Evolutionary conservation across 176 grass and related monocot species (phyloP), one percentile per base, ranked within the genome.

Genomic region (Phoenix roebelenii): DNA sequence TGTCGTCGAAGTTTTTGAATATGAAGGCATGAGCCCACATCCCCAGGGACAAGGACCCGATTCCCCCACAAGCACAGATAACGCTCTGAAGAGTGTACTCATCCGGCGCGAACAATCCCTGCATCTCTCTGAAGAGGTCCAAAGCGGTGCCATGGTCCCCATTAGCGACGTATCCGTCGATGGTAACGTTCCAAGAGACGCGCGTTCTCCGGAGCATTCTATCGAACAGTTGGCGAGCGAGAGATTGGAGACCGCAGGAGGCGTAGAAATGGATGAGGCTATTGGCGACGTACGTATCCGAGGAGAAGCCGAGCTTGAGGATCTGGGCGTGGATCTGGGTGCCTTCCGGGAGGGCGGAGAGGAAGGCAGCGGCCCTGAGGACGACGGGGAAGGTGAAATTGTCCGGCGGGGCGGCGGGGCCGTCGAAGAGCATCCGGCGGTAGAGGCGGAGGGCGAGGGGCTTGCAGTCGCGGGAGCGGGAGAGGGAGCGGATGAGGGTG

Each of bases 231-330:
- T 64, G 58, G 58, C 80, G 63, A 16, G 84, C 72, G 28, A 44
- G 68, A 1, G 0, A 15, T 3, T 78, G 68, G 72, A 54, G 66
- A 54, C 78, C 78, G 65, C 87, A 91, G 58, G 92, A 91, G 55
- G 92, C 68, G 52, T 97, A 97, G 65, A 91, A 78, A 61, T 97
- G 87, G 65, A 91, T 63, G 55, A 97, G 78, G 35, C 80, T 88
- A 75, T 98, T 98, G 73, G 81, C 69, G 65, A 85, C 84, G 58
- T 88, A 80, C 54, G 81, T 75, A 69, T 85, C 68, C 4, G 64
- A 74, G 0, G 76, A 18, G 39, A 85, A 76, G 9, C 48, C 64
- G 18, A 85, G 79, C 84, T 97, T 97, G 55, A 77, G 50, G 16
- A 89, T 65, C 25, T 88, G 87, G 19, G 76, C 82, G 61, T 97